These are phyloP conservation scores for Maudiozyma turicensis DNA, from an alignment of 805 yeast genomes.

Conservation along the genomic window DNA sequence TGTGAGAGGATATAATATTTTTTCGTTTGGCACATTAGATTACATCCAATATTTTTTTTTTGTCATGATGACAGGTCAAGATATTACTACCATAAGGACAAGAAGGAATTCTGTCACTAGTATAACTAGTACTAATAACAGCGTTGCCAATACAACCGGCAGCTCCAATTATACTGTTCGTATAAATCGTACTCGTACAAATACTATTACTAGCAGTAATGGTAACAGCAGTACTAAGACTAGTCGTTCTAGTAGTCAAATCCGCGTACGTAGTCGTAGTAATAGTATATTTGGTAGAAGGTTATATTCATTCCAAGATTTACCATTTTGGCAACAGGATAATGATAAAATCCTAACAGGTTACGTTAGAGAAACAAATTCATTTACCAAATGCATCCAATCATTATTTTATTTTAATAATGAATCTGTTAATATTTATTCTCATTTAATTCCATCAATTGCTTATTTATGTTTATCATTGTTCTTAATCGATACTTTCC, in stretches of 20 bases:
- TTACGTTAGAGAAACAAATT: slow-evolving; percentile 48
- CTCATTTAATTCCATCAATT: slow-evolving; percentile 44
- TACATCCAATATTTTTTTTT: no score
- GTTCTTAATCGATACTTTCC: slow-evolving; percentile 22
- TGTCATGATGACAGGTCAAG: no score
- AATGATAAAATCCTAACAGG: slow-evolving; percentile 58
- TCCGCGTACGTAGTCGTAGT: not conserved
- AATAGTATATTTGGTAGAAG: not conserved
- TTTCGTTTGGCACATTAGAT: no score
- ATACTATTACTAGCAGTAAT: not conserved
- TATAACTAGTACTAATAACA: not conserved
- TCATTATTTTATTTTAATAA: slow-evolving; percentile 53
- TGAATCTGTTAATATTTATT: slow-evolving; percentile 62
- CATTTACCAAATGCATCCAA: slow-evolving; percentile 36
- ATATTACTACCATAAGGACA: no score
- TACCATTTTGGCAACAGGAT: slow-evolving; percentile 68
- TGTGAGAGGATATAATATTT: no score
- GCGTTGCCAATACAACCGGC: not conserved
- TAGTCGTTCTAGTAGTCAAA: not conserved
- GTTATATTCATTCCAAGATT: slow-evolving; percentile 37
- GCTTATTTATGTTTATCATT: slow-evolving; percentile 21
- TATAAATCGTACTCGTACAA: not conserved
- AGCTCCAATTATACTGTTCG: not conserved
- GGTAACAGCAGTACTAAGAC: not conserved
- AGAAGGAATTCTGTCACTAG: not conserved